These are phyloP conservation scores for Choiromyces venosus DNA, from an alignment of 495 filamentous ascomycete genomes.

Conservation along the genomic window DNA sequence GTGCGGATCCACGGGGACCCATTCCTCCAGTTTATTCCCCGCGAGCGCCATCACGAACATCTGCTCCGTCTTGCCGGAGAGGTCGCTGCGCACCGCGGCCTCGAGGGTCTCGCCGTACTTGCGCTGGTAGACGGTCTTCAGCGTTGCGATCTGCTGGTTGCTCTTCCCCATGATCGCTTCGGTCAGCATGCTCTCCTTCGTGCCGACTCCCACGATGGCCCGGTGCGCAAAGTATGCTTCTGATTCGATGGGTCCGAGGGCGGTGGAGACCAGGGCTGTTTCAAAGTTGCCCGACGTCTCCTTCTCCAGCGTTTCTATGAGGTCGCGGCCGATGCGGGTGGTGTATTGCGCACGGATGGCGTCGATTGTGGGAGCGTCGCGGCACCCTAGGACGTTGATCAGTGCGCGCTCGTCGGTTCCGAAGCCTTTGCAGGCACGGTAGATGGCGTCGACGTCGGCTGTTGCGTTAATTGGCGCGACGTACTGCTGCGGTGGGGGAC, in stretches of 20 bases:
- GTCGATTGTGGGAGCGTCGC: constrained; percentile 68
- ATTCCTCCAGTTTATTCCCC: constrained; percentile 68
- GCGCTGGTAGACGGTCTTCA: constrained; percentile 68
- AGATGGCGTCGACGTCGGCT: constrained; percentile 61
- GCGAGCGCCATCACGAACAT: constrained; percentile 73
- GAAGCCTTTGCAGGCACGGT: constrained; percentile 84
- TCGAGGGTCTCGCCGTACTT: constrained; percentile 58
- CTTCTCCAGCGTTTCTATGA: constrained; percentile 66
- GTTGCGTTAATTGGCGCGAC: constrained; percentile 47
- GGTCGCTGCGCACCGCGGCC: constrained; percentile 64
- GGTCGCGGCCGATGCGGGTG: constrained; percentile 55
- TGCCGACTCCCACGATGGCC: constrained; percentile 71
- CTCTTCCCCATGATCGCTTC: constrained; percentile 76
- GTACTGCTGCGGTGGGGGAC: constrained; percentile 43
- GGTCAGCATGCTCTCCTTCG: constrained; percentile 77
- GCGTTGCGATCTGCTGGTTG: constrained; percentile 77
- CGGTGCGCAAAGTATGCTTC: constrained; percentile 62
- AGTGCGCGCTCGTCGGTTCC: constrained; percentile 77
- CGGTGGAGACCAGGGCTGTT: constrained; percentile 61
- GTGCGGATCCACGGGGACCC: constrained; percentile 61
- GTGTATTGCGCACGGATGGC: constrained; percentile 63
- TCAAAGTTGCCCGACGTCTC: constrained; percentile 72
- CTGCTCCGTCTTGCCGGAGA: constrained; percentile 75
- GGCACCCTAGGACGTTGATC: constrained; percentile 58
- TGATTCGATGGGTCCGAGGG: constrained; percentile 67